These are phyloP conservation scores for Arachnomyces sp. DNA, from an alignment of 2,329 filamentous ascomycete species.

Conservation along the genomic window DNA sequence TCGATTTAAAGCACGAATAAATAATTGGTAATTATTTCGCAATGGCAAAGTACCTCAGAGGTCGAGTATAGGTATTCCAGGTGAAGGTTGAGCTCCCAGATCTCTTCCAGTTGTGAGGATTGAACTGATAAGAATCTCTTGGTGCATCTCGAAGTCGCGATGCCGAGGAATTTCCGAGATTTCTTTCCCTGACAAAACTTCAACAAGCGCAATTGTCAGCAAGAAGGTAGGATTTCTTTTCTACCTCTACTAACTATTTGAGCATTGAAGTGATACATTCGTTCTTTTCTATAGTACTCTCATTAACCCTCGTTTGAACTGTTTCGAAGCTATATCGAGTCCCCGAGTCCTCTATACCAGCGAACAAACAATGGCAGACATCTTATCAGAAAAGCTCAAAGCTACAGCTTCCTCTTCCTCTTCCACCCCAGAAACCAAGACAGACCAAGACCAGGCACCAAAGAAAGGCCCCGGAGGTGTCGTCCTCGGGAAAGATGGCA, in stretches of 20 bases:
- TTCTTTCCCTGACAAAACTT: background rate
- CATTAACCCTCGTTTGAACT: background rate
- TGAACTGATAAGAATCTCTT: background rate
- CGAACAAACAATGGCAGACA: slow-evolving; percentile 12
- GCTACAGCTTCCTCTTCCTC: slow-evolving; percentile 5
- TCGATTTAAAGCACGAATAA: background rate
- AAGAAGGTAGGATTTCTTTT: too few species aligned
- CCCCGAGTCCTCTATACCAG: too few species aligned
- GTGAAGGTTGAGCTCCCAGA: too few species aligned
- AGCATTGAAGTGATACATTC: background rate
- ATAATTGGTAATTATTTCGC: too few species aligned
- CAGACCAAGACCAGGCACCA: slow-evolving; percentile 9
- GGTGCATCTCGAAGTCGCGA: background rate
- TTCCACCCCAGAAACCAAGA: slow-evolving; percentile 17
- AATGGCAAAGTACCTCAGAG: too few species aligned
- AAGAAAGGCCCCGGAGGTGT: slow-evolving; percentile 37
- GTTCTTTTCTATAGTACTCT: background rate
- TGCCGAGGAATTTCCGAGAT: too few species aligned
- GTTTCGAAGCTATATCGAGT: too few species aligned
- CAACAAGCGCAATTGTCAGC: too few species aligned
- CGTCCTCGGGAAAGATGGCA: slow-evolving; percentile 43
- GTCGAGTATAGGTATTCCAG: too few species aligned
- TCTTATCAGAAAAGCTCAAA: slow-evolving; percentile 18
- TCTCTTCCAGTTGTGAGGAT: background rate
- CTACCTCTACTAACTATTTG: too few species aligned